Base-by-base conservation (phyloP, 106 monocot genomes). In the Acorus calamus region DNA sequence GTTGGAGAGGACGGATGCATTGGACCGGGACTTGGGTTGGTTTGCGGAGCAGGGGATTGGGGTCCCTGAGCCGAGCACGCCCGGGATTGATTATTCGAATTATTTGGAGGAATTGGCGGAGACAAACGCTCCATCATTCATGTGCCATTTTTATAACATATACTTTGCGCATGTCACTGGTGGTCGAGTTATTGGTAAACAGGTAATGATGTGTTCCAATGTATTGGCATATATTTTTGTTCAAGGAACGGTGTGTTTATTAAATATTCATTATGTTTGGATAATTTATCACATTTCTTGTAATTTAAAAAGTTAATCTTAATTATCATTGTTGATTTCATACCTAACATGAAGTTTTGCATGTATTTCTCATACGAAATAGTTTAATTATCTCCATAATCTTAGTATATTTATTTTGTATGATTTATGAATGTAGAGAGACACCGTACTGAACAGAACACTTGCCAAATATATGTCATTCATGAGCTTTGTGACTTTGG, bases 61-160 rank as follows among this genome's bases (percentile, higher is more conserved):
- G 4, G 85, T 88, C 71, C 91, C 91, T 5, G 64, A 79, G 65
- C 91, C 83, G 64, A 87, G 85, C 64, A 47, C 74, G 53, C 80
- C 82, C 61, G 96, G 96, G 71, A 81, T 14, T 57, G 56, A 61
- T 48, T 98, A 91, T 73, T 80, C 83, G 57, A 49, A 68, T 60
- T 88, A 98, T 56, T 76, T 98, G 62, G 71, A 73, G 54, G 80
- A 88, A 68, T 63, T 91, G 58, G 82, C 87, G 64, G 84, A 72
- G 46, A 88, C 53, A 58, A 91, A 79, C 73, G 71, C 73, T 8
- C 91, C 96, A 44, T 87, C 96, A 3, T 91, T 98, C 60, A 79
- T 98, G 28, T 85, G 85, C 59, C 96, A 98, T 76, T 77, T 87
- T 44, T 98, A 98, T 65, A 98, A 98, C 71, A 80, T 91, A 9